Base-by-base conservation (phyloP, 2,329 filamentous ascomycete species). In the Fusarium goolgardi region DNA sequence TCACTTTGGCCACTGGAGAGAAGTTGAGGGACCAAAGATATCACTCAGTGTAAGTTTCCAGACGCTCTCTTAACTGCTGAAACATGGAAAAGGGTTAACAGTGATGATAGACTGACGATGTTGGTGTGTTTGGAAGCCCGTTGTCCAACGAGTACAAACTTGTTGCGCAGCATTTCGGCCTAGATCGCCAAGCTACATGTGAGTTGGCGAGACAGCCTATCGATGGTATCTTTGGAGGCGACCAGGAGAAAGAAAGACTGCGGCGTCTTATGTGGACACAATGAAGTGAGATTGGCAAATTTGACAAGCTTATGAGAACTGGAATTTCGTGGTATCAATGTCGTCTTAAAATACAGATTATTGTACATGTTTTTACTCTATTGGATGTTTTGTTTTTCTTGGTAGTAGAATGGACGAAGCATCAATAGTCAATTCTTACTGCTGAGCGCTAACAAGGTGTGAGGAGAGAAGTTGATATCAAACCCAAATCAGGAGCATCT, bases 141-240 rank as follows among this genome's bases (percentile, higher is more conserved):
- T 78, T 94, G 6, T 94, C 91, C 1, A 89, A 93, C 69, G 93
- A 96, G 76, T 95, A 94, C 77, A 80, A 83, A 10, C 85, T 96
- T 4, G 90, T 91, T 5, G 88, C 90, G 2, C 78, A 89, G 68
- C 88, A 94, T 74, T 96, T 96, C 72, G 75, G 78, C 1, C 81
- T 96, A 9, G 75, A 73, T 15, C 76, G 75, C 5, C 59, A 73
- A 7, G 81, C 84, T 18, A 80, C 86, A 2, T 81, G 87, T 56
- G 75, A 76, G 0, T 77, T 95, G 21, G 88, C 86, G n/a, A 83
- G 84, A 49, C 85, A 86, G 62, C 85, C 85, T 1, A 84, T 92
- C 6, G 83, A 88, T 20, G 83, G 85, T 3, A 92, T 93, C 29
- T 95, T 96, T 71, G 87, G 85, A 1, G 85, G 84, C 0, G 81